Percentiles rank a stretch among this genome's conserved stretches.
These are phyloP conservation scores for Periconia sp. DNA, from an alignment of 2,329 filamentous ascomycete species.

Conservation along the genomic window DNA sequence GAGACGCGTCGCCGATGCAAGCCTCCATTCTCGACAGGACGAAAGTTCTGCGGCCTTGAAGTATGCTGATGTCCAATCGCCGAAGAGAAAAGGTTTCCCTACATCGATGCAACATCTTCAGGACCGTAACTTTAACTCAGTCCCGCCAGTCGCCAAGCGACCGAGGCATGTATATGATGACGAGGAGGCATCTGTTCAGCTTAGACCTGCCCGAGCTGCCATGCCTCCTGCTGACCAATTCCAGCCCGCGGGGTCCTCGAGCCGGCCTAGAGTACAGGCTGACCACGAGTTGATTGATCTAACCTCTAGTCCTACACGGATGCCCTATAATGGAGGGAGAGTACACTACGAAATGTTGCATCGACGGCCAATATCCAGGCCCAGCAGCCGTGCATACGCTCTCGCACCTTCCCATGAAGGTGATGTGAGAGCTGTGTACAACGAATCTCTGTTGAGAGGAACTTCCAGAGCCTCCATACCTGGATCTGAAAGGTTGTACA, in stretches of 20 bases:
- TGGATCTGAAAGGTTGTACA: constrained; percentile 15
- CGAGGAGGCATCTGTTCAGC: constrained; percentile 4
- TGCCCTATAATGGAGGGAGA: constrained; percentile 12
- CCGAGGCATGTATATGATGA: constrained; percentile 19
- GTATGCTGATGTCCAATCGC: constrained; percentile 15
- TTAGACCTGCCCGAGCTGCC: constrained; percentile 2
- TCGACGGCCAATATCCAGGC: constrained; percentile 10
- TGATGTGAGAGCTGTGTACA: constrained; percentile 24
- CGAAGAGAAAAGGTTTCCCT: constrained; percentile 26
- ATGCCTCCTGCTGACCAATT: too few species aligned
- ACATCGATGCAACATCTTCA: constrained; percentile 13
- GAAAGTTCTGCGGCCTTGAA: constrained; percentile 8
- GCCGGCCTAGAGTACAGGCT: too few species aligned
- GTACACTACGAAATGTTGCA: constrained; percentile 10
- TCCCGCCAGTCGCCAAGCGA: constrained; percentile 15
- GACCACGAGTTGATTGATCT: constrained; percentile 30
- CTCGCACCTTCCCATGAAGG: constrained; percentile 17
- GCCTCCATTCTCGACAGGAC: constrained; percentile 5
- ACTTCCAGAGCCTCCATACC: constrained; percentile 18
- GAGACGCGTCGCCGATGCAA: constrained; percentile 9
- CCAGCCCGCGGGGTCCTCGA: too few species aligned
- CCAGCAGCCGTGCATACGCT: constrained; percentile 18
- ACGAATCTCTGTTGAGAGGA: constrained; percentile 16
- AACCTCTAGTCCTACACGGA: constrained; percentile 31
- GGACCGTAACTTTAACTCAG: constrained; percentile 7